Evolutionary conservation across 164 flowering plant species (phyloP).

Genomic region (Nymphaea colorata): DNA sequence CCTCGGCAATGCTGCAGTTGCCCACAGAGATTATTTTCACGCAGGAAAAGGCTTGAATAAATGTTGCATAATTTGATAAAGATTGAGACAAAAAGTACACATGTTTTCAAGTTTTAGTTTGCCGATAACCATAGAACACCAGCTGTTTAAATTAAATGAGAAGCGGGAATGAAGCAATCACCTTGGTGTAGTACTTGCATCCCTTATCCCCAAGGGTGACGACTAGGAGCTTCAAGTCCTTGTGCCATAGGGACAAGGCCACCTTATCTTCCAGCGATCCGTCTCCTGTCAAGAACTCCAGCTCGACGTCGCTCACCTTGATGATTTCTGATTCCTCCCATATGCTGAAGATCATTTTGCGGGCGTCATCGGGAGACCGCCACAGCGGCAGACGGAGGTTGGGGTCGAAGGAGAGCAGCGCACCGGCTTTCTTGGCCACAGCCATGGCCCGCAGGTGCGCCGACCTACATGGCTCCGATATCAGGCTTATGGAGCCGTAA

Average conservation of each 20-base stretch:
- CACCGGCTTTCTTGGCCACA: constrained; percentile 72
- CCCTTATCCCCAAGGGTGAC: constrained; percentile 87
- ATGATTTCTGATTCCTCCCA: constrained; percentile 85
- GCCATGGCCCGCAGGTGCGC: constrained; percentile 83
- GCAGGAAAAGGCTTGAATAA: no score
- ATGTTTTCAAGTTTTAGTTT: no score
- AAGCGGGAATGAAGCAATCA: constrained; percentile 43
- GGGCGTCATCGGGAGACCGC: constrained; percentile 76
- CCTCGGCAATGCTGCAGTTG: constrained; percentile 58
- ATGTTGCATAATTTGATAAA: no score
- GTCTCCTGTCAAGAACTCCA: constrained; percentile 64
- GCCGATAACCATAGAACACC: no score
- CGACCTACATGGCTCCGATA: constrained; percentile 91
- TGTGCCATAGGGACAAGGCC: constrained; percentile 73
- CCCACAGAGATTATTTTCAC: background rate
- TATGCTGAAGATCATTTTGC: constrained; percentile 78
- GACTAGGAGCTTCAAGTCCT: constrained; percentile 57
- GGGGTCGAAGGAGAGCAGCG: constrained; percentile 83
- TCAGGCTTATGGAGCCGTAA: constrained; percentile 92
- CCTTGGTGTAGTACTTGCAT: constrained; percentile 90
- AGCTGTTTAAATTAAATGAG: background rate
- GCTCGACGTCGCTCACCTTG: constrained; percentile 81
- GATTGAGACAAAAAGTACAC: no score
- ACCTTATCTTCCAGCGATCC: constrained; percentile 42
- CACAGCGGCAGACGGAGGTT: constrained; percentile 81